Conservation (phyloP, 2,329 filamentous ascomycete species). For the Plenodomus tracheiphilus region DNA sequence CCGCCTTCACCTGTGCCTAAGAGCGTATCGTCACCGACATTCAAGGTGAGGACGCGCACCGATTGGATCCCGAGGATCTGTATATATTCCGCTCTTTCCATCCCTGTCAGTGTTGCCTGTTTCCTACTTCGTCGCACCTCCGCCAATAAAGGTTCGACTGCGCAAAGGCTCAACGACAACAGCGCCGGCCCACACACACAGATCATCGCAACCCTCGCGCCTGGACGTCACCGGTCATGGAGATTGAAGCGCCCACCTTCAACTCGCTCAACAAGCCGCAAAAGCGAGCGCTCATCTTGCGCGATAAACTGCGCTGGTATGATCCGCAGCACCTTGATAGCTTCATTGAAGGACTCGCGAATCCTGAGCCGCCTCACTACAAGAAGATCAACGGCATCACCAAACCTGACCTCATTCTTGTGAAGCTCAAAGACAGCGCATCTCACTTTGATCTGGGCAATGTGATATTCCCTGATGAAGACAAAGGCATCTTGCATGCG, state of each 20-base stretch:
- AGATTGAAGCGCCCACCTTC: conserved; percentile 19
- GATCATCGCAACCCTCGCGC: too few relatives aligned
- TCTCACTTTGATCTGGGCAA: conserved; percentile 36
- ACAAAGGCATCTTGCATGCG: conserved; percentile 12
- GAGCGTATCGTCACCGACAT: not conserved
- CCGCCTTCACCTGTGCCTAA: not conserved
- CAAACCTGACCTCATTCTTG: conserved; percentile 22
- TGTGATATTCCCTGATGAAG: conserved; percentile 24
- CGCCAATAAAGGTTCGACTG: too few relatives aligned
- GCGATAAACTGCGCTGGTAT: conserved; percentile 31
- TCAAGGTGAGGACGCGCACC: not conserved
- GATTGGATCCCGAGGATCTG: not conserved
- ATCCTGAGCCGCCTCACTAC: conserved; percentile 37
- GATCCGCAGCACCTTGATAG: conserved; percentile 29
- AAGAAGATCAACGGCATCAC: conserved; percentile 22
- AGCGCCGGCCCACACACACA: too few relatives aligned
- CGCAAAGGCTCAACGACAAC: too few relatives aligned
- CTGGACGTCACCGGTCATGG: conserved; percentile 7
- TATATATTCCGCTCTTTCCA: not conserved
- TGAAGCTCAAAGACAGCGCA: conserved; percentile 25
- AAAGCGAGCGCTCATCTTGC: conserved; percentile 31
- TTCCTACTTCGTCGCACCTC: not conserved
- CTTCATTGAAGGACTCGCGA: conserved; percentile 28
- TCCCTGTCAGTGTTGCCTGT: not conserved
- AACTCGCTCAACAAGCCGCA: conserved; percentile 30